phyloP scores from a whole-genome alignment of 1,139 yeast genomes.

The Blastobotrys niveus region DNA sequence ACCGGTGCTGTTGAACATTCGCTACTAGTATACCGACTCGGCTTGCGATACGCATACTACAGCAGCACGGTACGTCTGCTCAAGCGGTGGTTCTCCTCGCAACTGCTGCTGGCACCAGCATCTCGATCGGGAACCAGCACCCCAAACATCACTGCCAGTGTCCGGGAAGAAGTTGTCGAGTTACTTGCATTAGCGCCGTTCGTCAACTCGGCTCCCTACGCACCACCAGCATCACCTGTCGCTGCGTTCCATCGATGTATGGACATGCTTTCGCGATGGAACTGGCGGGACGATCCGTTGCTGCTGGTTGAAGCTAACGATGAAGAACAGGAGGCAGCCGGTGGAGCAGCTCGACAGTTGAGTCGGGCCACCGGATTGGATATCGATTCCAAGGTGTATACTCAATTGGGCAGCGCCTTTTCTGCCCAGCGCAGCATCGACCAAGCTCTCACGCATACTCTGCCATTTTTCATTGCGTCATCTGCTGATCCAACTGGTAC shows the following conservation, averaged over 20 bases:
- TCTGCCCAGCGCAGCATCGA: slow-evolving; percentile 62
- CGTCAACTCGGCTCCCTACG: slow-evolving; percentile 79
- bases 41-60: slow-evolving; percentile 68
- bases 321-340: slow-evolving; percentile 39
- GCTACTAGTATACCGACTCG: slow-evolving; percentile 63
- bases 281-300: slow-evolving; percentile 86
- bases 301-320: slow-evolving; percentile 53
- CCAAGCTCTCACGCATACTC: slow-evolving; percentile 68
- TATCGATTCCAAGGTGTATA: slow-evolving; percentile 56
- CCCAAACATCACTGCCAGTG: slow-evolving; percentile 60
- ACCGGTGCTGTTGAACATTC: slow-evolving; percentile 75
- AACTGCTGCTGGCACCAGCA: slow-evolving; percentile 42
- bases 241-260: slow-evolving; percentile 76
- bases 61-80: slow-evolving; percentile 78
- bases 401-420: slow-evolving; percentile 59
- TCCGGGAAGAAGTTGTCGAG: slow-evolving; percentile 75
- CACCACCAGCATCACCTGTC: slow-evolving; percentile 69
- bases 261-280: slow-evolving; percentile 74
- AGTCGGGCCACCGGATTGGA: slow-evolving; percentile 46
- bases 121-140: too few relatives aligned
- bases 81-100: slow-evolving; percentile 67
- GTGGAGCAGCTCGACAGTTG: slow-evolving; percentile 27
- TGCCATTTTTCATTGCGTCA: slow-evolving; percentile 74
- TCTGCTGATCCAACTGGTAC: slow-evolving; percentile 79
- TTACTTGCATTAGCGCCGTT: slow-evolving; percentile 77